Evolutionary conservation across 768 basidiomycete species (phyloP).

Genomic region (Naganishia vaughanmartiniae): DNA sequence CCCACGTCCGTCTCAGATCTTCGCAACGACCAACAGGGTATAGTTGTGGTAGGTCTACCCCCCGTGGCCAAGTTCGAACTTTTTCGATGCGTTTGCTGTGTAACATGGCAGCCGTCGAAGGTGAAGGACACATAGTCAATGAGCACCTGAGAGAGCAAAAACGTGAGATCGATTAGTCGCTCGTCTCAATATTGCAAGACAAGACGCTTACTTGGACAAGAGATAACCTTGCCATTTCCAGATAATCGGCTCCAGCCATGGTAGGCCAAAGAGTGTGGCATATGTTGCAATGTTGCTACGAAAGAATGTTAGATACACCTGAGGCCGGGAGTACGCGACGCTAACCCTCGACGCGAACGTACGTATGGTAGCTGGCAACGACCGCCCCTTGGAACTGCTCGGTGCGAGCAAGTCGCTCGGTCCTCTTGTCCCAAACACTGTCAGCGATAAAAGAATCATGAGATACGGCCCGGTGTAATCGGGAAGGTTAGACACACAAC

Average conservation of each 20-base stretch:
- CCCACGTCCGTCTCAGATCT: slow-evolving; percentile 48
- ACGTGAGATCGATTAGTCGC: background rate
- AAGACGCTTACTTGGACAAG: slow-evolving; percentile 43
- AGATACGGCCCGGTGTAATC: too few relatives aligned
- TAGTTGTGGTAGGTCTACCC: slow-evolving; percentile 53
- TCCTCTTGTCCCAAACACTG: slow-evolving; percentile 44
- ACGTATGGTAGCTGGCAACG: slow-evolving; percentile 55
- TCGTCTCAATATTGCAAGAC: background rate
- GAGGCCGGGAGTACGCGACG: too few relatives aligned
- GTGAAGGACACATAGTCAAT: slow-evolving; percentile 55
- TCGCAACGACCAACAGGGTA: slow-evolving; percentile 45
- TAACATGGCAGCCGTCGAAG: slow-evolving; percentile 53
- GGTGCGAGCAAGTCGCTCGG: slow-evolving; percentile 42
- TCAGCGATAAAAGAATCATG: background rate
- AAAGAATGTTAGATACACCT: background rate
- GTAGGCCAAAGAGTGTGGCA: slow-evolving; percentile 54
- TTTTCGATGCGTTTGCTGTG: slow-evolving; percentile 43
- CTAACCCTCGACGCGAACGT: slow-evolving; percentile 26
- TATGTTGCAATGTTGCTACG: slow-evolving; percentile 53
- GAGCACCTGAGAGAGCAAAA: slow-evolving; percentile 38
- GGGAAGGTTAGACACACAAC: too few relatives aligned
- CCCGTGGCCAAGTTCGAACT: slow-evolving; percentile 54
- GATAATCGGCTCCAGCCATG: slow-evolving; percentile 54
- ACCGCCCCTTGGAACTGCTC: slow-evolving; percentile 50
- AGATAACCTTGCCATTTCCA: slow-evolving; percentile 52